Evolutionary conservation across 2,329 filamentous ascomycete genomes (phyloP), one percentile per base, ranked within the genome.

Genomic region (Pseudomassariella vexata): DNA sequence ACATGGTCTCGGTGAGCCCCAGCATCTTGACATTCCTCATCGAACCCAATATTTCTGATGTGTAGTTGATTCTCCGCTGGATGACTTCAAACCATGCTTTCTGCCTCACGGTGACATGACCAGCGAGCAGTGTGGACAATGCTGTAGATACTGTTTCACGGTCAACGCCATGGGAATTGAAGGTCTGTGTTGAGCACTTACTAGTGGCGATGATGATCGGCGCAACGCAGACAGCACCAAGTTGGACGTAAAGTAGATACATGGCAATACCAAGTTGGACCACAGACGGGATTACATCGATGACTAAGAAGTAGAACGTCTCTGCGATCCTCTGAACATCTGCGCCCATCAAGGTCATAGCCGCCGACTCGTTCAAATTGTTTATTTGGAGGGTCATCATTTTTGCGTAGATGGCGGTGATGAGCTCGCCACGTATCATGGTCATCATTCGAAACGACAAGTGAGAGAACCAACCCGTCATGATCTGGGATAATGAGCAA

Each of bases 11-110:
- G 8, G 34, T 32, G 5, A 47, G 32, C 10, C 44, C 44, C 4
- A 40, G 32, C 37, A 45, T 43, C 30, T 47, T 47, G 28, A 45
- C 38, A 9, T 37, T 38, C 25, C 37, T 41, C 34, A 47, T 36
- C 3, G 29, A 35, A 6, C 38, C 36, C 18, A 47, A 32, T 5
- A 40, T 37, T 7, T 41, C 36, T 4, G 40, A 38, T 5, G 44
- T 47, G 12, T 37, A 25, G 17, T 37, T 25, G 21, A 39, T 34
- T 5, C 37, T 25, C 10, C 28, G 17, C 30, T 39, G 34, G 11
- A 34, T 31, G 11, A 42, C 38, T 22, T 45, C 34, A 3, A 44
- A 12, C 32, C 35, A 41, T 5, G n/a, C 28, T 29, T 40, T 40
- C 37, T 44, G 44, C 16, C 30, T 17, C 5, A 27, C 14, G 15